These are phyloP conservation scores for Canna indica DNA, from an alignment of 176 grass and related monocot genomes.

Conservation along the genomic window DNA sequence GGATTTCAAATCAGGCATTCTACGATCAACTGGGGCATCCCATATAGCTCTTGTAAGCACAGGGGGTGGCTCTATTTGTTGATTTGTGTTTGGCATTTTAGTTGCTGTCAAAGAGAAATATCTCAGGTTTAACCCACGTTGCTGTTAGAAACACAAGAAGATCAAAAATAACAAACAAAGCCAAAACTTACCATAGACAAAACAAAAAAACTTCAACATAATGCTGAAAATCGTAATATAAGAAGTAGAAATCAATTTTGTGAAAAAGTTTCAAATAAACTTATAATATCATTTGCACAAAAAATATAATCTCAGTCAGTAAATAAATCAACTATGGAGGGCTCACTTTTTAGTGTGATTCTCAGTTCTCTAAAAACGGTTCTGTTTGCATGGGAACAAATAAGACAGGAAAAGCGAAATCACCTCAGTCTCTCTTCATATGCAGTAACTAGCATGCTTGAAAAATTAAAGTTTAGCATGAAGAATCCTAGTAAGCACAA, in stretches of 20 bases:
- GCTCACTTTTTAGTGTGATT: neutral
- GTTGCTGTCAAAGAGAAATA: neutral
- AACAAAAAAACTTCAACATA: neutral
- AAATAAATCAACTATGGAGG: neutral
- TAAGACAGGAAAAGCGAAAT: too few species aligned
- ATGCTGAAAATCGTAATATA: neutral
- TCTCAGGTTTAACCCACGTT: neutral
- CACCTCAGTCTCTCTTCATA: too few species aligned
- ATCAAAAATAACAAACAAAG: neutral
- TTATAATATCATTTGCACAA: neutral
- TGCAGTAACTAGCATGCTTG: too few species aligned
- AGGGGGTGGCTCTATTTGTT: slow-evolving; percentile 7
- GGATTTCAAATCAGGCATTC: slow-evolving; percentile 43
- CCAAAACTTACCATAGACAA: neutral
- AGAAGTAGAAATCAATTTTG: neutral
- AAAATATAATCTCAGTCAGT: neutral
- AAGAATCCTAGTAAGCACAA: neutral
- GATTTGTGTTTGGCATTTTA: neutral
- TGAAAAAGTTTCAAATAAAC: neutral
- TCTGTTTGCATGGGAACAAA: too few species aligned
- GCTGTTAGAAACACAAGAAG: neutral
- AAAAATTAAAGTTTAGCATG: too few species aligned
- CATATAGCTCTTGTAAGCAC: slow-evolving; percentile 58
- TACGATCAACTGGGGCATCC: slow-evolving; percentile 35
- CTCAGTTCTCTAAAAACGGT: too few species aligned